These are phyloP conservation scores for Neocallimastix lanati DNA, from an alignment of 192 early-diverging fungal species.

Conservation along the genomic window DNA sequence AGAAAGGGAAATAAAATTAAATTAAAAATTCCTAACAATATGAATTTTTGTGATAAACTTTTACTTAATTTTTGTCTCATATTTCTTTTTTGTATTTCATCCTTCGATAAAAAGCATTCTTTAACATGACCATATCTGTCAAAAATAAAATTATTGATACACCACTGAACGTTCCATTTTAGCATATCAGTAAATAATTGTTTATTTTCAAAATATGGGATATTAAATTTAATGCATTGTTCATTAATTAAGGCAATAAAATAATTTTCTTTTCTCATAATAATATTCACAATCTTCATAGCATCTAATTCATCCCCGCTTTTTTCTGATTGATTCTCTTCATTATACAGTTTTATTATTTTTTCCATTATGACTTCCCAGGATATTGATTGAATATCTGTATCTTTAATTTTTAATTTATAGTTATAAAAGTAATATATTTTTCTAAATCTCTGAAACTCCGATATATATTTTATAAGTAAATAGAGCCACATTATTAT, in stretches of 20 bases:
- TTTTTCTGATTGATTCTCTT: constrained; percentile 32
- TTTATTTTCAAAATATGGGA: constrained; percentile 15
- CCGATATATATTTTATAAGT: constrained; percentile 36
- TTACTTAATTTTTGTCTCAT: no score
- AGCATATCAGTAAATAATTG: background rate
- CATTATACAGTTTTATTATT: constrained; percentile 52
- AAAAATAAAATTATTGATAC: background rate
- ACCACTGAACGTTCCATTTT: background rate
- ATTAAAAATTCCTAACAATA: background rate
- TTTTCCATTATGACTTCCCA: constrained; percentile 70
- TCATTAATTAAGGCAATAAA: constrained; percentile 88
- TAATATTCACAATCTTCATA: constrained; percentile 69
- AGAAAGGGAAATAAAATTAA: background rate
- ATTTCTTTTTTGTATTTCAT: background rate
- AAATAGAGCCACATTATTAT: constrained; percentile 58
- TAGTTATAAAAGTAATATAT: constrained; percentile 72
- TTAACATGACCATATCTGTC: background rate
- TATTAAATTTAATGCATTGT: constrained; percentile 63
- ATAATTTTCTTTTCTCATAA: constrained; percentile 96
- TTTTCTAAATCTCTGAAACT: constrained; percentile 53
- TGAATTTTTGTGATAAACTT: background rate
- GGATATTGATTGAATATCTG: constrained; percentile 66
- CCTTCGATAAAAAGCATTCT: background rate
- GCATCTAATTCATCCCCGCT: constrained; percentile 17
- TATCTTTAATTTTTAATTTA: constrained; percentile 49